Evolutionary conservation across 1,284 basidiomycete species (phyloP).

Genomic region (Ustilago crameri): DNA sequence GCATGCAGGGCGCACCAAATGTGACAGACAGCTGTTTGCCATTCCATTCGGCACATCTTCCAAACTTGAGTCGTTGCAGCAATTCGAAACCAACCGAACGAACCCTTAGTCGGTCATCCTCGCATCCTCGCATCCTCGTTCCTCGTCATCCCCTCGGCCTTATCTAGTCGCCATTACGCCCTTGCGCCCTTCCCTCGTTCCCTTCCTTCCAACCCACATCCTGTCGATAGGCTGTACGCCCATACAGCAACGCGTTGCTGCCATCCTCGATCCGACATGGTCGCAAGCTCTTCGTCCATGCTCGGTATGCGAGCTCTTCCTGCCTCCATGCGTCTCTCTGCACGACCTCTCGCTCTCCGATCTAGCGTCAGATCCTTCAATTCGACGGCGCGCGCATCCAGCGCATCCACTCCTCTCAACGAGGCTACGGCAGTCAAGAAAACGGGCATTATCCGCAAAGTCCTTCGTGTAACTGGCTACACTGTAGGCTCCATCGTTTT

Average conservation of each 20-base stretch:
- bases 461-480: slow-evolving; percentile 31
- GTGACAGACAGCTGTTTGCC: no score
- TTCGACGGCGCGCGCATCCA: slow-evolving; percentile 5
- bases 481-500: slow-evolving; percentile 55
- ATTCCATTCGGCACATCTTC: no score
- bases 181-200: not conserved
- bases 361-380: slow-evolving; percentile 8
- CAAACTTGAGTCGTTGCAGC: no score
- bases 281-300: slow-evolving; percentile 14
- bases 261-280: slow-evolving; percentile 7
- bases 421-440: slow-evolving; percentile 23
- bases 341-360: not conserved
- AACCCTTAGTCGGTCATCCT: no score
- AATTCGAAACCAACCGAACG: not conserved
- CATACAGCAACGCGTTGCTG: not conserved
- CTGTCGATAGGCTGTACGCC: not conserved
- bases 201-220: not conserved
- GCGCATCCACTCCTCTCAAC: slow-evolving; percentile 33
- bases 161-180: not conserved
- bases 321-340: not conserved
- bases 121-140: no score
- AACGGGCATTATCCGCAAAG: slow-evolving; percentile 19
- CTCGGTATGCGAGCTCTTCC: slow-evolving; percentile 6
- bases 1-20: no score
- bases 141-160: not conserved